Conservation (phyloP, 2,329 filamentous ascomycete species). For the Gnomoniopsis smithogilvyi region DNA sequence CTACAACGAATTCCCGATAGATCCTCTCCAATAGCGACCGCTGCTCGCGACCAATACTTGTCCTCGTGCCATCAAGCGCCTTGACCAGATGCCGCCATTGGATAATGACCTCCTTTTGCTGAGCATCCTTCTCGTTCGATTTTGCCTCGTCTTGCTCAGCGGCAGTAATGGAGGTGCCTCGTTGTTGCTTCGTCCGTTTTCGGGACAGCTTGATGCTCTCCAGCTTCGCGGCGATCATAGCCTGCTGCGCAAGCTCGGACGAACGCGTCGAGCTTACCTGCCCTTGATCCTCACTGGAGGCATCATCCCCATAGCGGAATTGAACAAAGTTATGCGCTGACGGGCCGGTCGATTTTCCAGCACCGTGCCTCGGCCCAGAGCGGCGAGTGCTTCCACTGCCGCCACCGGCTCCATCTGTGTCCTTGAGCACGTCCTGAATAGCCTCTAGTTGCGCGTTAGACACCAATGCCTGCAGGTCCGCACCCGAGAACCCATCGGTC, state of each 20-base stretch:
- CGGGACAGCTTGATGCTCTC: constrained; percentile 72
- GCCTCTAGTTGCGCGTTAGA: constrained; percentile 97
- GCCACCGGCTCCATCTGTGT: constrained; percentile 40
- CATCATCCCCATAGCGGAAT: constrained; percentile 73
- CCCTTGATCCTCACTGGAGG: constrained; percentile 37
- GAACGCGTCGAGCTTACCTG: constrained; percentile 47
- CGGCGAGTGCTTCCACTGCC: constrained; percentile 31
- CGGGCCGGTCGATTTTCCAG: constrained; percentile 16
- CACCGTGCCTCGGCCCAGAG: constrained; percentile 16
- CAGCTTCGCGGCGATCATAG: constrained; percentile 77
- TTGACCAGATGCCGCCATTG: constrained; percentile 79
- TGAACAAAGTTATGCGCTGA: constrained; percentile 64
- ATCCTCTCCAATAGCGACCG: constrained; percentile 71
- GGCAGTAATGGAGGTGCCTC: constrained; percentile 23
- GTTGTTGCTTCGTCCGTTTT: constrained; percentile 56
- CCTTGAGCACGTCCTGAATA: constrained; percentile 85
- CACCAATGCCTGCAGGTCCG: constrained; percentile 89
- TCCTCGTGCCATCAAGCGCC: constrained; percentile 71
- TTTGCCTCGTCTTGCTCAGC: constrained; percentile 24
- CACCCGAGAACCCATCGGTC: constrained; percentile 90
- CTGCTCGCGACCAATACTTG: constrained; percentile 81
- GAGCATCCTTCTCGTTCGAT: constrained; percentile 17
- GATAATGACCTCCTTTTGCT: constrained; percentile 69
- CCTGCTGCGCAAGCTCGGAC: constrained; percentile 67
- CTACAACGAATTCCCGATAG: constrained; percentile 89